Percentiles rank a stretch among this genome's conserved stretches.
Conservation (phyloP, 805 yeast genomes). For the Ogataea nonfermentans region DNA sequence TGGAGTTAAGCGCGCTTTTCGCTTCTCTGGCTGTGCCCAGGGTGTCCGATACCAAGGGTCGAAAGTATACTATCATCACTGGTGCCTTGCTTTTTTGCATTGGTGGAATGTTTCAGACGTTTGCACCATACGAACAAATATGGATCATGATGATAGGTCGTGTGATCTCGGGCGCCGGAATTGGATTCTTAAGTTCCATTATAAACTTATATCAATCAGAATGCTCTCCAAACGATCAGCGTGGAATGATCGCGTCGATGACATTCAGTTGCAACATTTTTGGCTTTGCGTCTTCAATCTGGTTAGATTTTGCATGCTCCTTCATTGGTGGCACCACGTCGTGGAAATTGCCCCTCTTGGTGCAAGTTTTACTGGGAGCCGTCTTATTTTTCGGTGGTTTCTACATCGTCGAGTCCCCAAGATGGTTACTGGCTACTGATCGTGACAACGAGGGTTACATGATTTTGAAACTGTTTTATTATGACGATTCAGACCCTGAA, state of each 20-base stretch:
- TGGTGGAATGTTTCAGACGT: constrained; percentile 73
- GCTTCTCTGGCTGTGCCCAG: constrained; percentile 73
- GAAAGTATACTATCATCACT: constrained; percentile 68
- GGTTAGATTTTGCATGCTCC: constrained; percentile 81
- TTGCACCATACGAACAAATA: constrained; percentile 43
- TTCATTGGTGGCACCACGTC: constrained; percentile 57
- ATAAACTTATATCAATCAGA: constrained; percentile 89
- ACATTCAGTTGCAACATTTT: constrained; percentile 84
- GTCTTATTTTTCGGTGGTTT: constrained; percentile 69
- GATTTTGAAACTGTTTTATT: constrained; percentile 36
- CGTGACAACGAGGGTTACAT: constrained; percentile 52
- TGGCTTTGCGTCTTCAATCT: constrained; percentile 80
- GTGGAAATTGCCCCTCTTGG: constrained; percentile 77
- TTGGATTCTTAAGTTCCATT: constrained; percentile 78
- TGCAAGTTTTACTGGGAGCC: constrained; percentile 71
- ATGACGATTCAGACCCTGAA: constrained; percentile 24
- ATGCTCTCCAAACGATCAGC: constrained; percentile 80
- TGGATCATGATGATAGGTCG: constrained; percentile 67
- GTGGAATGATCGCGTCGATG: constrained; percentile 83
- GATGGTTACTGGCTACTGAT: constrained; percentile 81
- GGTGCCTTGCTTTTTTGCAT: constrained; percentile 74
- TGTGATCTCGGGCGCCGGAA: constrained; percentile 80
- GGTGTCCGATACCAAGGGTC: constrained; percentile 74
- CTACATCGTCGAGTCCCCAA: constrained; percentile 80
- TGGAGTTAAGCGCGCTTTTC: constrained; percentile 80